Base-by-base conservation (phyloP, 768 basidiomycete species). In the Boletus tomentosulus region DNA sequence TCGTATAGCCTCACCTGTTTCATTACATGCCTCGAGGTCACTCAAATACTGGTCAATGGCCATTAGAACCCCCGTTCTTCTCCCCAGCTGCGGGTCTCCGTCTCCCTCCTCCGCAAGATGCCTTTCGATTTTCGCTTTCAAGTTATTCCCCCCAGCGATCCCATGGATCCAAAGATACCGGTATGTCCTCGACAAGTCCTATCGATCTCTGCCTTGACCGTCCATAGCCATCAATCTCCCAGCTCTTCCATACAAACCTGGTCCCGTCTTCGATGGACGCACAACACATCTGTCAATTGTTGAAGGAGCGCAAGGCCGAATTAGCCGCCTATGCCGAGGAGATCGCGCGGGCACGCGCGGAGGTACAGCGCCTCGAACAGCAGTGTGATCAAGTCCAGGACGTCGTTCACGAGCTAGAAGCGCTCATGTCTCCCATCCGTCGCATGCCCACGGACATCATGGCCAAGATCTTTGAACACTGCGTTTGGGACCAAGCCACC, bases 401-500 rank as follows among this genome's bases (percentile, higher is more conserved):
- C n/a, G 37, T 69, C 53, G 54, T 67, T 13, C 57, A 55, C 1
- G 60, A 68, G 45, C 61, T 68, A 44, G 56, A 67, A 27, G 67
- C 69, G 0, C 62, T 68, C 24, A 11, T 60, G 13, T 67, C 67
- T 10, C 69, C 67, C 49, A 51, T 67, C 6, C 69, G 69, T 31
- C 69, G 67, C 50, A 58, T 71, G 57, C 67, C 67, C 46, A 67
- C 58, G 11, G 67, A 68, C 51, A 58, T 71, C 56, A 67, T 68
- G 54, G 51, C 54, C 15, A 65, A 51, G 8, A 15, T 68, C 28
- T 68, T 68, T 39, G 65, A 67, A 33, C 57, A 58, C 25, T 71
- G 56, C 27, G 27, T 61, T 7, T 51, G 10, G 8, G 65, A 61
- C 27, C 46, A 59, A 10, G 44, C 38, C 15, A 39, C 9, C 13